Evolutionary conservation across 2,329 filamentous ascomycete species (phyloP), one percentile per base, ranked within the genome.

Genomic region (Penicillium sp.): DNA sequence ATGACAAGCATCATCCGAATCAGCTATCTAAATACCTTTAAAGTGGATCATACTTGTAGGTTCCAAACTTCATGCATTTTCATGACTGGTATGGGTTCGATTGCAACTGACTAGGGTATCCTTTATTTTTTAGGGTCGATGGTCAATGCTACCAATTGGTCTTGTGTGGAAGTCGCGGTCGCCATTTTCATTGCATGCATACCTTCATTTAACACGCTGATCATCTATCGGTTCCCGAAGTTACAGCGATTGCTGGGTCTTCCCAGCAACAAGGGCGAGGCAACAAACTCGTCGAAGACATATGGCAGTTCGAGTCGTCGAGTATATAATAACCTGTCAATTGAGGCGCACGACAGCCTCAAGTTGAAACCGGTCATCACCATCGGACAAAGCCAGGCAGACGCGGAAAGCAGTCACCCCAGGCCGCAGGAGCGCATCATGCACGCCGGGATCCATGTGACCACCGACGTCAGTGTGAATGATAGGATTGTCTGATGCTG

Each of bases 121-220:
- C 23, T 6, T 17, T 41, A 27, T 3, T 29, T 3, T 29, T 18
- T 26, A 61, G 60, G 57, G 55, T 42, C 45, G 2, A 42, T 62
- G 15, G 59, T 63, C 3, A 44, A 59, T 26, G 18, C 59, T 1
- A 45, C 59, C 20, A 60, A 59, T 29, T 63, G 60, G 60, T 63
- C 60, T 3, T 61, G 51, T 13, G 54, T 60, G 4, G 60, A 63
- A 48, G 39, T 63, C 32, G 55, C 43, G 2, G 50, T 63, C 15
- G 59, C 56, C 4, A 47, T 60, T 18, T 59, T 63, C n/a, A 61
- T 60, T 10, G 57, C 60, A 1, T 60, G 59, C 18, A 45, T 63
- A 9, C 60, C 60, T 5, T 56, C 54, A 0, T 57, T 62, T 45
- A 63, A 63, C 29, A 44, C 59, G 0, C 41, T 63, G 10, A 46